Evolutionary conservation across 169 alveolate genomes (phyloP), one percentile per base, ranked within the genome.

Genomic region (Eimeria acervulina): DNA sequence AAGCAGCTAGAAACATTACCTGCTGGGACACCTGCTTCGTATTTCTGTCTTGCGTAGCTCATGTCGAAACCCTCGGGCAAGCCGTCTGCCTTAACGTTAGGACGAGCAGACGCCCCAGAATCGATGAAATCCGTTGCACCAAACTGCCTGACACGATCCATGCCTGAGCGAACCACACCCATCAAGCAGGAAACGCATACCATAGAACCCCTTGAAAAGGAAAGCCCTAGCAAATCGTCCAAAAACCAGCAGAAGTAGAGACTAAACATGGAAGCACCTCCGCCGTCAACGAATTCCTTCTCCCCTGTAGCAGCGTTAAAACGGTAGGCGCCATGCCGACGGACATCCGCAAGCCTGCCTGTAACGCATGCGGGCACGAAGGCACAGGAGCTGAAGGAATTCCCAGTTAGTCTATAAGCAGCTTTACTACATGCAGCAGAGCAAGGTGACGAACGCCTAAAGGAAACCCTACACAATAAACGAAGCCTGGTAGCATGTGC

Each of bases 21-120:
- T 63, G 96, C 96, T 0, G 88, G 96, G 26, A 66, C 88, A n/a
- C 96, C 96, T 42, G 61, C 87, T 40, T 93, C 96, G 93, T 93
- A 93, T 38, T 63, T 42, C 40, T 59, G 55, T 33, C 61, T 81
- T 23, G 94, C 93, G 80, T 93, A 81, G 61, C 17, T 44, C 89
- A 93, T 74, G 74, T 93, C 88, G 55, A 72, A 93, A 13, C 88
- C 96, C 19, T 59, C 80, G n/a, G 96, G 96, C 19, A 66, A 70
- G 38, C 93, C 93, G 10, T 85, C 93, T 55, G 93, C 93, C 61
- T 85, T 55, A 10, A 59, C 21, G n/a, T 85, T 85, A 7, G 93
- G 93, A 21, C 80, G 93, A 21, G 93, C 78, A 17, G 78, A 84
- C 61, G 78, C 81, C 55, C 81, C 93, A 1, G 81, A 38, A 38